Evolutionary conservation across 2,329 filamentous ascomycete genomes (phyloP), one percentile per base, ranked within the genome.

Genomic region (Talaromyces sp.): DNA sequence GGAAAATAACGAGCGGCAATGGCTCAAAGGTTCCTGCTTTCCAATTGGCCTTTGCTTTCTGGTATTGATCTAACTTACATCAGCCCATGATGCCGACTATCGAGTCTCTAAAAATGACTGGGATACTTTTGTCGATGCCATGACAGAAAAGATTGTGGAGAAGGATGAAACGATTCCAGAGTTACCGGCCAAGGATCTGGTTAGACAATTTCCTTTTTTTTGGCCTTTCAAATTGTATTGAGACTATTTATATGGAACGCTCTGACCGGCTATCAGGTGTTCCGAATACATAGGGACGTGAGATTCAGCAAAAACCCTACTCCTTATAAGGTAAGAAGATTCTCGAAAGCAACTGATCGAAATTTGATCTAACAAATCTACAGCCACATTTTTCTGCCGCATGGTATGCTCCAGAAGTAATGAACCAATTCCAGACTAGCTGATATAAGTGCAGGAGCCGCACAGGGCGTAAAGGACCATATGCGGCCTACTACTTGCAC

Each of bases 401-500:
- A 26, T 96, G 90, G 87, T 85, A 72, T 38, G 21, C 19, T 46
- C 53, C 48, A 56, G 57, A 58, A 21, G 52, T 61, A 56, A 10
- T 29, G 54, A 56, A 31, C 35, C 51, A 54, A 24, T 21, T 52
- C 58, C 63, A 56, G 62, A 63, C 67, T 70, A 61, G 72, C 56
- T 57, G 54, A 62, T 26, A 2, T 26, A 26, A 17, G 50, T 51
- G 51, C 64, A 84, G 83, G 85, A 94, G 90, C 60, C 87, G 92
- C 21, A 95, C 91, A 0, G 92, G 92, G 21, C 84, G 89, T 58
- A 96, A 96, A 75, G 91, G 91, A 0, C 88, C 89, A 10, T 95
- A 94, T 74, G 92, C 92, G 7, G 88, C 86, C 70, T 96, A 96
- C 77, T 96, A 96, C 75, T 77, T 96, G 21, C 91, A 96, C 72